These are phyloP conservation scores for Candida nonsorbophila DNA, from an alignment of 805 yeast species.

Conservation along the genomic window DNA sequence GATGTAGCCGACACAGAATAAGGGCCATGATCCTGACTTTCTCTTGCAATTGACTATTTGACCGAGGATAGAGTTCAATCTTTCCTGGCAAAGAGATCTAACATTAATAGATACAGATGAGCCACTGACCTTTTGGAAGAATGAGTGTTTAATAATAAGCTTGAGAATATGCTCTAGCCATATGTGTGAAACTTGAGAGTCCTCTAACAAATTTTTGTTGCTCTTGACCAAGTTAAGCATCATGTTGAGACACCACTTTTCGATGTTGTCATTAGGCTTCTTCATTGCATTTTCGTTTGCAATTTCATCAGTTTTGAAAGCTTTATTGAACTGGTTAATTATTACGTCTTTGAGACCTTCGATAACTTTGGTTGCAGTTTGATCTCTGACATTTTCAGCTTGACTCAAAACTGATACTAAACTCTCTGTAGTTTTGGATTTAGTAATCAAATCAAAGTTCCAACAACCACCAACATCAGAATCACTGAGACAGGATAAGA, in stretches of 20 bases:
- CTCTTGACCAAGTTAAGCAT: conserved; percentile 47
- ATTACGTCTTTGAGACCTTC: conserved; percentile 17
- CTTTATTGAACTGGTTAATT: conserved; percentile 16
- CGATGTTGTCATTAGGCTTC: conserved; percentile 28
- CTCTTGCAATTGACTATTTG: conserved; percentile 46
- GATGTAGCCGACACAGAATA: conserved; percentile 39
- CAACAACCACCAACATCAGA: conserved; percentile 46
- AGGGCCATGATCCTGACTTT: conserved; percentile 58
- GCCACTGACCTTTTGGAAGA: conserved; percentile 22
- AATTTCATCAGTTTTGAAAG: conserved; percentile 16
- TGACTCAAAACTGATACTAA: conserved; percentile 20
- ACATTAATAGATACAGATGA: conserved; percentile 25
- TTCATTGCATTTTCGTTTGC: conserved; percentile 15
- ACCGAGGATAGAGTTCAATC: conserved; percentile 64
- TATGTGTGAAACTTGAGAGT: conserved; percentile 9
- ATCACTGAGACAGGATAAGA: conserved; percentile 20
- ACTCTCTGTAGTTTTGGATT: conserved; percentile 56
- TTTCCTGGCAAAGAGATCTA: conserved; percentile 47
- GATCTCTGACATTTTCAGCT: conserved; percentile 13
- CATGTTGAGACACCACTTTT: conserved; percentile 58
- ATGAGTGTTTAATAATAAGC: conserved; percentile 36
- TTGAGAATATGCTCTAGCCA: conserved; percentile 30
- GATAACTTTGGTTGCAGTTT: conserved; percentile 12
- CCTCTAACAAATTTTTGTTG: conserved; percentile 23
- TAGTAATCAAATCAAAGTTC: conserved; percentile 73